These are phyloP conservation scores for Exophiala dermatitidis DNA, from an alignment of 2,329 filamentous ascomycete genomes.

Conservation along the genomic window DNA sequence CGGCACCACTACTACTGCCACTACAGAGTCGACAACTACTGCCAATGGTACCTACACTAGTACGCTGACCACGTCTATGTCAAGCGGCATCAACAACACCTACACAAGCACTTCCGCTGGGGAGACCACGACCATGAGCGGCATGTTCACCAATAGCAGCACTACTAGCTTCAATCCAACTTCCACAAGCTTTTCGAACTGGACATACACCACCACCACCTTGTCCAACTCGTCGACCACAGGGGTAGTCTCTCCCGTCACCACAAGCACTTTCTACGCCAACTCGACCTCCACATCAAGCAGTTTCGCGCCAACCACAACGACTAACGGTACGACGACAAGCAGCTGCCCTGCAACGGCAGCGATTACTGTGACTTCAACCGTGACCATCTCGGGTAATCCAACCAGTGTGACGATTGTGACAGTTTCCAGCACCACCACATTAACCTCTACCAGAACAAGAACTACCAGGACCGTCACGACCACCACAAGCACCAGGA, in stretches of 20 bases:
- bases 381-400: neutral
- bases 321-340: conserved; percentile 4
- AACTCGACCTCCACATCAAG: conserved; percentile 7
- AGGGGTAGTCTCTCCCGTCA: neutral
- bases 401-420: neutral
- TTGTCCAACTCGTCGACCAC: neutral
- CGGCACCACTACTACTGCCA: neutral
- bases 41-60: neutral
- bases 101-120: neutral
- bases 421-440: neutral
- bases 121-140: neutral
- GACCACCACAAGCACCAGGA: neutral
- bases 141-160: neutral
- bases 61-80: neutral
- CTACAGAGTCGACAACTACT: neutral
- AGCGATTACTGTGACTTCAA: neutral
- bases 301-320: conserved; percentile 3
- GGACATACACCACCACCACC: neutral
- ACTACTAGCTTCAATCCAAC: neutral
- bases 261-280: conserved; percentile 2
- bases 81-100: neutral
- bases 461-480: neutral
- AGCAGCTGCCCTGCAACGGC: neutral
- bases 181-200: neutral
- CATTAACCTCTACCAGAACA: neutral